phyloP scores from a whole-genome alignment of 495 filamentous ascomycete species.

The Physcia stellaris region DNA sequence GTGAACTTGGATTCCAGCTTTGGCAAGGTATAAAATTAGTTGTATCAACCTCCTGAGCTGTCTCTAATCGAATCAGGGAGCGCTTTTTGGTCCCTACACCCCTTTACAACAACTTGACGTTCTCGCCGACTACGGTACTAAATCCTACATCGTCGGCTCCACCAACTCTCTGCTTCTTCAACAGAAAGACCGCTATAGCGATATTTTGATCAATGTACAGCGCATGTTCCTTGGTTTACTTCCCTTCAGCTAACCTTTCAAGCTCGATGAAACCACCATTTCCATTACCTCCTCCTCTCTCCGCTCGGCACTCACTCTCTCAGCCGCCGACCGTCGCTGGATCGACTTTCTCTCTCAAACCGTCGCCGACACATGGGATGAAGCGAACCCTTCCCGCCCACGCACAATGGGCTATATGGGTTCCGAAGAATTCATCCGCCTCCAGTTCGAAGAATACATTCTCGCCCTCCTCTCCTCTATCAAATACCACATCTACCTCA shows the following conservation, averaged over 20 bases:
- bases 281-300: constrained; percentile 71
- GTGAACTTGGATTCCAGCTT: constrained; percentile 30
- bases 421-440: constrained; percentile 92
- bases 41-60: not conserved
- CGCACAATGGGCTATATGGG: constrained; percentile 92
- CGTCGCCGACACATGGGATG: constrained; percentile 94
- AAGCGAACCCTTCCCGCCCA: constrained; percentile 70
- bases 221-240: not conserved
- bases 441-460: constrained; percentile 96
- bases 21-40: constrained; percentile 54
- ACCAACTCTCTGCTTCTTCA: constrained; percentile 90
- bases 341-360: constrained; percentile 90
- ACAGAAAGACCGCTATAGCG: constrained; percentile 93
- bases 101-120: constrained; percentile 91
- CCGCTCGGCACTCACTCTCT: constrained; percentile 61
- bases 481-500: constrained; percentile 76
- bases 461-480: constrained; percentile 75
- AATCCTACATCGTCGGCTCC: constrained; percentile 93
- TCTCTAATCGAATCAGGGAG: constrained; percentile 44
- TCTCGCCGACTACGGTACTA: constrained; percentile 85
- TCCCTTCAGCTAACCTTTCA: constrained; percentile 4
- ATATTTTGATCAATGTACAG: constrained; percentile 79
- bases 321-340: constrained; percentile 83
- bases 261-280: constrained; percentile 80
- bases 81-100: constrained; percentile 93